Conservation (phyloP, 352 stramenopile genomes). For the Aphanomyces cochlioides region DNA sequence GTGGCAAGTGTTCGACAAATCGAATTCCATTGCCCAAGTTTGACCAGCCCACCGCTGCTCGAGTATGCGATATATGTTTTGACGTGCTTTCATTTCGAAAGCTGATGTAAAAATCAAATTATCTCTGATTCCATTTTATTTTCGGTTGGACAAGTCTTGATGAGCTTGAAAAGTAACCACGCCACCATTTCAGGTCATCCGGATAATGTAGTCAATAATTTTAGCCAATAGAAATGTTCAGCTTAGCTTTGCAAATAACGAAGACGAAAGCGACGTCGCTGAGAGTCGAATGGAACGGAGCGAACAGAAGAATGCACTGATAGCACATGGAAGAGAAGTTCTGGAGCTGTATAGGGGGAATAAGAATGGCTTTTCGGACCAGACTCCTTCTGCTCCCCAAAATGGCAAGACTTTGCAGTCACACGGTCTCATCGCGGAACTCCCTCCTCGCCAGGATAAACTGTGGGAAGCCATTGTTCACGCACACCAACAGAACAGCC, state of each 20-base stretch:
- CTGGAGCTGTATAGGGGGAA: constrained; percentile 24
- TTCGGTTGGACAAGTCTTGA: background rate
- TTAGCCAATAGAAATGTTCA: no score
- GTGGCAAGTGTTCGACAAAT: constrained; percentile 83
- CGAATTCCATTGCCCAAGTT: constrained; percentile 85
- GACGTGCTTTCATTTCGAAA: constrained; percentile 80
- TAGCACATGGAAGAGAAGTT: constrained; percentile 25
- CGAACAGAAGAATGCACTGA: constrained; percentile 22
- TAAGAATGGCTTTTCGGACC: background rate
- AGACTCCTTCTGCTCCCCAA: background rate
- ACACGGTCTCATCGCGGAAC: background rate
- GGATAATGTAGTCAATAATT: no score
- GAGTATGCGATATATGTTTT: constrained; percentile 81
- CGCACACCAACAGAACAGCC: constrained; percentile 4
- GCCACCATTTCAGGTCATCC: no score
- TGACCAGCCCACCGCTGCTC: constrained; percentile 57
- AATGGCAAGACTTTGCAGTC: background rate
- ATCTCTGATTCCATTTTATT: no score
- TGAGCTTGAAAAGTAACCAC: background rate
- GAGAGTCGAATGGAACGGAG: constrained; percentile 9
- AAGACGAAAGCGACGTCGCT: no score
- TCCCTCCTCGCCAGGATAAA: constrained; percentile 4
- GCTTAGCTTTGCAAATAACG: no score
- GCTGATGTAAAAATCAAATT: constrained; percentile 44
- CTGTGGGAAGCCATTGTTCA: constrained; percentile 3